A percentile compares a stretch with the other conserved stretches of the same genome.
These are phyloP conservation scores for Dictyostelium purpureum DNA, from an alignment of 78 protist species.

Conservation along the genomic window DNA sequence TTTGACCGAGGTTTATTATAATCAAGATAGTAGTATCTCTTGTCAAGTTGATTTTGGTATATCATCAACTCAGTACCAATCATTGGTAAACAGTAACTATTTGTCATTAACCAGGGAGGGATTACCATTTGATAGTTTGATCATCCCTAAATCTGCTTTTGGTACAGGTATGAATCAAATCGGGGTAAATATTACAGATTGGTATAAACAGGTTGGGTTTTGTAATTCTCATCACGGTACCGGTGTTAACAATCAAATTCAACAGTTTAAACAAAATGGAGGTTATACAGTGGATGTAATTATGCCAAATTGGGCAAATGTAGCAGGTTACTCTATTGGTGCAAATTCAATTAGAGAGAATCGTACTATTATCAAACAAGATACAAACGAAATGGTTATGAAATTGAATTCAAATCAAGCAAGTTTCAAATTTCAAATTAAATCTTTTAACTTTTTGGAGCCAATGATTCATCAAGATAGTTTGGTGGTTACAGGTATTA, in stretches of 20 bases:
- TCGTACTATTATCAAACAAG: not conserved
- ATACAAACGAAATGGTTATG: not conserved
- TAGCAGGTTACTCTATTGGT: not conserved
- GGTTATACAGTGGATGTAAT: not conserved
- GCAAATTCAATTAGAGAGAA: not conserved
- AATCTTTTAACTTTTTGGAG: not conserved
- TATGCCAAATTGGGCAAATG: not conserved
- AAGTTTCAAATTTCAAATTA: not conserved
- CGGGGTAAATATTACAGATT: not conserved
- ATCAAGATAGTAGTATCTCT: not conserved
- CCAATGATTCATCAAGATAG: not conserved
- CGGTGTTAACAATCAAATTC: conserved; percentile 8
- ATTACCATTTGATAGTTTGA: not conserved
- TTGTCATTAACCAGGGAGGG: not conserved
- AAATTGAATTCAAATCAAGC: conserved; percentile 3
- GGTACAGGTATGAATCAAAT: not conserved
- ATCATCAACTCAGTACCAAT: not conserved
- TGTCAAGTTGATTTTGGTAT: not conserved
- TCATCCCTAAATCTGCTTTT: not conserved
- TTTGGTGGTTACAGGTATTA: not conserved
- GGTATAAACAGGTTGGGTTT: not conserved
- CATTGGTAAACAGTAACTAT: not conserved
- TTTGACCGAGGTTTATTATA: not conserved
- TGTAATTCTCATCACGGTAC: not conserved
- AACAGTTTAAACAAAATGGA: not conserved